Base-by-base conservation (phyloP, 352 stramenopile species). In the Peronospora farinosa region DNA sequence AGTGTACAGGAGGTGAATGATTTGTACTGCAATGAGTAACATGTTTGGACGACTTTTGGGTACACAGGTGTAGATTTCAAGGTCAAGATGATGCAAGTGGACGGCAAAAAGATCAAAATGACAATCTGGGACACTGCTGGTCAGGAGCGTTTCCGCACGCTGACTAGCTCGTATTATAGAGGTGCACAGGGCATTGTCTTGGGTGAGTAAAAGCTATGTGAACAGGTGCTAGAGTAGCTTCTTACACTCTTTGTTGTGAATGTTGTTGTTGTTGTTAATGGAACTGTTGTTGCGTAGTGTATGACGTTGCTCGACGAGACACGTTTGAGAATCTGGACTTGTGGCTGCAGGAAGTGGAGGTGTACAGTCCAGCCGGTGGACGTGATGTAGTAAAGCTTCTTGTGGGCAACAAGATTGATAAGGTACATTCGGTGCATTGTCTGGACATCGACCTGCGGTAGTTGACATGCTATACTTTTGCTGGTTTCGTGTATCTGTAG, bases 111-210 rank as follows among this genome's bases (percentile, higher is more conserved):
- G 51, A 95, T 98, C 59, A 99, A 99, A 75, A 88, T 98, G 60
- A 98, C 93, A 25, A 97, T 99, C 60, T 99, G 96, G 96, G 96
- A 99, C 78, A 99, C 96, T 5, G 96, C 96, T 7, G 96, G 96
- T 12, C 96, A 99, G 72, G 96, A 99, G 67, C 88, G 95, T 35
- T 99, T 99, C 68, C 88, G 95, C 42, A 98, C 95, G 16, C 73
- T 99, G 33, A 99, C 96, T 32, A 97, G 87, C 47, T 96, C 82
- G 36, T 99, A 98, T 71, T 99, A 98, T 76, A 81, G 95, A 48
- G 96, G 96, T 35, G 95, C 95, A 5, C 95, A 98, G 62, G 95
- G 95, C 47, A 97, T 99, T 36, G 92, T 98, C 12, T 78, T 99
- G 19, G 86, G 84, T 95, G 63, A 54, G 77, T 1, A 36, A 2